Base-by-base conservation (phyloP, 2,329 filamentous ascomycete species). In the Fusarium redolens region DNA sequence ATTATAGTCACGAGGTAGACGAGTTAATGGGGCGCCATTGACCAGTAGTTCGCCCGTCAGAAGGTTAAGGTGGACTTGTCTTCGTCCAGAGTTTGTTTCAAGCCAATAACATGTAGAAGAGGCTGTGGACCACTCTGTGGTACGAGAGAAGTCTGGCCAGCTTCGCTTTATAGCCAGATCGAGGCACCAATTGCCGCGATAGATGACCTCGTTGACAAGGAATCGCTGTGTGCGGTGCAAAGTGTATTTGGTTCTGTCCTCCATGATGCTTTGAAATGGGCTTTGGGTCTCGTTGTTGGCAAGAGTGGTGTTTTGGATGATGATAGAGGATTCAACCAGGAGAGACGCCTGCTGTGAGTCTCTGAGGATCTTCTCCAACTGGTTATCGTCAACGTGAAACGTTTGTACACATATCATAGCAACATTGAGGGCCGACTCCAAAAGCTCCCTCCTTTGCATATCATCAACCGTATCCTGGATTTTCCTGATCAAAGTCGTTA, bases 321-420 rank as follows among this genome's bases (percentile, higher is more conserved):
- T 71, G 8, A 51, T 66, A 2, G 70, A 75, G 15, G n/a, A 28
- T 33, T 75, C 74, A 15, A 77, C 18, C 1, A 76, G 25, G 8
- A 74, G 43, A 7, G 69, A 73, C 3, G 74, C 64, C n/a, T 70
- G 56, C 14, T 68, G 10, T 9, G 68, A 18, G n/a, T 69, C 45
- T 7, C 6, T 5, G 3, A 77, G 22, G 4, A 75, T 59, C 14
- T 56, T 5, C 2, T 7, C 1, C 45, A 77, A 20, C 20, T 55
- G 48, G 2, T 22, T 15, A 14, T 65, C 35, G 3, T 72, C 66
- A 4, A 75, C 59, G 15, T 75, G 57, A 28, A 77, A 77, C 1
- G 75, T 68, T 6, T 75, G 67, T 2, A 43, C 50, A n/a, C 70
- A 77, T n/a, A 74, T 65, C 30, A 74, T 41, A 6, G 68, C 68